Base-by-base conservation (phyloP, 2,329 filamentous ascomycete species). In the Cercospora zeina region DNA sequence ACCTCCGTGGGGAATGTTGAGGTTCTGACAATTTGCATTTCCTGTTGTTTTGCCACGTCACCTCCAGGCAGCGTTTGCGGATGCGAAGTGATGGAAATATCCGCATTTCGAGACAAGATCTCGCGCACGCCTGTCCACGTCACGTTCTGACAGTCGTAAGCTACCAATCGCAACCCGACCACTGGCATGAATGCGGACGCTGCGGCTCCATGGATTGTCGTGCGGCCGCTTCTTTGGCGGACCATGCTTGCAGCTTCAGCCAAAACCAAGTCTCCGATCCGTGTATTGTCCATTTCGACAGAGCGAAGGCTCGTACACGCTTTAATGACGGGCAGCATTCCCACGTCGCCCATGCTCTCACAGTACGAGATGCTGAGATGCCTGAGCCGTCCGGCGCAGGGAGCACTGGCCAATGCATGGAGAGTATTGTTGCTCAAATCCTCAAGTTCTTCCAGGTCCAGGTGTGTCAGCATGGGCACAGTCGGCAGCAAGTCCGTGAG, bases 51-150 rank as follows among this genome's bases (percentile, higher is more conserved):
- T 13, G 63, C n/a, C 47, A 70, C 54, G 31, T 67, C 64, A 24
- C 69, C 64, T 16, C 42, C 42, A 27, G 61, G 58, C 19, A 72
- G 66, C 34, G 71, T 68, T 37, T 62, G 66, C 14, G 67, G 65
- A 39, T 70, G 56, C 69, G 71, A 61, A 54, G 81, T 80, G 14
- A 83, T 83, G 31, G 83, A 84, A 49, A 90, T 81, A 70, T 92
- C 89, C 10, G 90, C 86, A 72, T 99, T 97, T 67, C 90, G 87
- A 13, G 87, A 92, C 2, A 97, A 81, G 1, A 97, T 85, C 75
- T 96, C 91, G 54, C 90, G 88, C 37, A 97, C 85, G 31, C 93
- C 93, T 0, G 90, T 90, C 93, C 93, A 97, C 0, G 91, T 96
- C 2, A 97, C 87, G 70, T 93, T 90, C 67, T 88, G 86, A 74